Evolutionary conservation across 1,284 basidiomycete species (phyloP), one percentile per base, ranked within the genome.

Genomic region (Agroathelia rolfsii): DNA sequence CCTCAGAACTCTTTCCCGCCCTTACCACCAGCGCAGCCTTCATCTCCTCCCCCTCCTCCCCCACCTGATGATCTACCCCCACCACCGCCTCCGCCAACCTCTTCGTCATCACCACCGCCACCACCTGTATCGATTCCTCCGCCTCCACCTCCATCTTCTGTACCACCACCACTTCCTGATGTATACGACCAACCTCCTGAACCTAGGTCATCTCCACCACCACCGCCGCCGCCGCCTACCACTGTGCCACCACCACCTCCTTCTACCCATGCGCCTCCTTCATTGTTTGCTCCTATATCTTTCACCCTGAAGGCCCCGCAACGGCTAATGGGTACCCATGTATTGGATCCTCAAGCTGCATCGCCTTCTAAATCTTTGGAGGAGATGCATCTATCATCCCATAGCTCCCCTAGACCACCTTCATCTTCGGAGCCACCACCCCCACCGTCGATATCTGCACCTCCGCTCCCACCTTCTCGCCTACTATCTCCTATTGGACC

Each of bases 171-270:
- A 9, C 28, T 27, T 8, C 32, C 39, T 16, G 33, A 10, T 24
- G 24, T 39, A 35, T 28, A 13, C 19, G 29, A 32, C 32, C 35
- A 35, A 35, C 41, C 36, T 14, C 6, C 15, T 10, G 6, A 9
- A 13, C 43, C 30, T 30, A 36, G 52, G 23, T 46, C 51, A 39
- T 51, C 43, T 20, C 36, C 46, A 22, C 43, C 44, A 34, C 45
- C 42, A 25, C 49, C 47, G 43, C n/a, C n/a, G n/a, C n/a, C n/a
- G n/a, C 41, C 48, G 43, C 50, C 41, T 46, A 46, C 30, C 41
- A 56, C 31, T 15, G 39, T 45, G 30, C 32, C 45, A 20, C 37
- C 46, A 24, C 46, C 43, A 17, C 44, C 46, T 7, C 29, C 40
- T 13, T 26, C 37, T n/a, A n/a, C n/a, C n/a, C n/a, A n/a, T n/a